A percentile compares a stretch with the other conserved stretches of the same genome.
Conservation (phyloP, 2,329 filamentous ascomycete genomes). For the Penicillium sp. region DNA sequence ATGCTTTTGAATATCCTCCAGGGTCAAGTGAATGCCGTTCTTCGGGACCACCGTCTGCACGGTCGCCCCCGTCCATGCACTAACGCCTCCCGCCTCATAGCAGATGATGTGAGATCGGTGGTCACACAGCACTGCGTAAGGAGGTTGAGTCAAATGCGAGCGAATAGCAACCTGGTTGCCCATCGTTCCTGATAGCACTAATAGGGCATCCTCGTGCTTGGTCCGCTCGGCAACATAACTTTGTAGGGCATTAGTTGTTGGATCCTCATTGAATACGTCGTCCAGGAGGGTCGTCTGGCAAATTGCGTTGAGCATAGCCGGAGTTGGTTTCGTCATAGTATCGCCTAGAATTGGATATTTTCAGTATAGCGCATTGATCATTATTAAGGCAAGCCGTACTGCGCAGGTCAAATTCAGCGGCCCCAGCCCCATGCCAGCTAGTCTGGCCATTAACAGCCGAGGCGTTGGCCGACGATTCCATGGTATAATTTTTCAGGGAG, state of each 20-base stretch:
- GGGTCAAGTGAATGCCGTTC: slow-evolving; percentile 73
- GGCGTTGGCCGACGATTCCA: slow-evolving; percentile 15
- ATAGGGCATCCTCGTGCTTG: slow-evolving; percentile 74
- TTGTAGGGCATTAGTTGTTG: slow-evolving; percentile 76
- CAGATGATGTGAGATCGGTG: slow-evolving; percentile 75
- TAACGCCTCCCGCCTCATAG: slow-evolving; percentile 68
- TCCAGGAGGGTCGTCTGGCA: slow-evolving; percentile 74
- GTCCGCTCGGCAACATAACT: slow-evolving; percentile 72
- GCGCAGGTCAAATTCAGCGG: slow-evolving; percentile 61
- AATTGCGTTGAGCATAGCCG: slow-evolving; percentile 81
- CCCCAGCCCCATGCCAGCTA: slow-evolving; percentile 51
- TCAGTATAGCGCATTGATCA: background rate
- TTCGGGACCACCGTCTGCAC: slow-evolving; percentile 67
- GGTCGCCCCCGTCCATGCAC: slow-evolving; percentile 71
- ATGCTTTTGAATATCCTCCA: slow-evolving; percentile 73
- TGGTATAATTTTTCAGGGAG: slow-evolving; percentile 29
- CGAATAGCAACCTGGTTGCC: slow-evolving; percentile 86
- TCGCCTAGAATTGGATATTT: slow-evolving; percentile 53
- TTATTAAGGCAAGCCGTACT: slow-evolving; percentile 39
- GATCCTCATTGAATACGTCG: slow-evolving; percentile 81
- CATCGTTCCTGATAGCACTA: slow-evolving; percentile 91
- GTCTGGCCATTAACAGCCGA: slow-evolving; percentile 21
- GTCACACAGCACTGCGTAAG: slow-evolving; percentile 79
- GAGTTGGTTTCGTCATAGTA: slow-evolving; percentile 74
- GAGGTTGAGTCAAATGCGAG: slow-evolving; percentile 75